A percentile compares a stretch with the other conserved stretches of the same genome.
Evolutionary conservation across 2,329 filamentous ascomycete species (phyloP).

Genomic region (Venturia oleaginea): DNA sequence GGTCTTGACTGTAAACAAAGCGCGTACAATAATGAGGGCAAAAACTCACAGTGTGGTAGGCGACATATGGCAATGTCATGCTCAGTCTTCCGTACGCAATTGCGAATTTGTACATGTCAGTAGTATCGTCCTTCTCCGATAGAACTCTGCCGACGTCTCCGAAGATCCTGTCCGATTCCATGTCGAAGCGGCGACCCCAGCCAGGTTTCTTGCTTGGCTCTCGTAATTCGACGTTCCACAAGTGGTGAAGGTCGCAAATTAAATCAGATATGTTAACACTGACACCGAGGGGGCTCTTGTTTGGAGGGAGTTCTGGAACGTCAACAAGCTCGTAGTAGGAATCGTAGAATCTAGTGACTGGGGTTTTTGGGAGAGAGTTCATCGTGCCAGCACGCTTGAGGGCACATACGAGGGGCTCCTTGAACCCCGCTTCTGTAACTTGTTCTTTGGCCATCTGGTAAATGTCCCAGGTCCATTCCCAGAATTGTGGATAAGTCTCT

Average conservation of each 20-base stretch:
- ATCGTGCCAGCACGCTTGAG: conserved; percentile 4
- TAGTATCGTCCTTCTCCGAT: neutral
- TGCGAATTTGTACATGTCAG: neutral
- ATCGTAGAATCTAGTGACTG: neutral
- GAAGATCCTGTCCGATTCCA: neutral
- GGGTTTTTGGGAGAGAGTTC: neutral
- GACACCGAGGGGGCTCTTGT: neutral
- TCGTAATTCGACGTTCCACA: neutral
- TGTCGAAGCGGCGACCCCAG: neutral
- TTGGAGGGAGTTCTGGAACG: neutral
- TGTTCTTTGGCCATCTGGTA: conserved; percentile 9
- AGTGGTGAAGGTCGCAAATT: neutral
- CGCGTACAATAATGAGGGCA: neutral
- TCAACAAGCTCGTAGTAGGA: conserved; percentile 1
- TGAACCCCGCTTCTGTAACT: conserved; percentile 7
- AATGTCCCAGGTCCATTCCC: conserved; percentile 11
- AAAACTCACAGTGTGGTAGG: neutral
- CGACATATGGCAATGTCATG: neutral
- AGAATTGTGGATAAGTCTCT: conserved; percentile 8
- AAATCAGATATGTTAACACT: neutral
- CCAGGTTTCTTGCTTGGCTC: neutral
- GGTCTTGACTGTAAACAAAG: neutral
- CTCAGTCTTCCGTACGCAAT: neutral
- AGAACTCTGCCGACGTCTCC: neutral
- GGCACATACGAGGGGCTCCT: conserved; percentile 3